Percentiles rank a stretch among this genome's conserved stretches.
phyloP scores from a whole-genome alignment of 2,329 filamentous ascomycete species.

The Talaromyces pinophilus region DNA sequence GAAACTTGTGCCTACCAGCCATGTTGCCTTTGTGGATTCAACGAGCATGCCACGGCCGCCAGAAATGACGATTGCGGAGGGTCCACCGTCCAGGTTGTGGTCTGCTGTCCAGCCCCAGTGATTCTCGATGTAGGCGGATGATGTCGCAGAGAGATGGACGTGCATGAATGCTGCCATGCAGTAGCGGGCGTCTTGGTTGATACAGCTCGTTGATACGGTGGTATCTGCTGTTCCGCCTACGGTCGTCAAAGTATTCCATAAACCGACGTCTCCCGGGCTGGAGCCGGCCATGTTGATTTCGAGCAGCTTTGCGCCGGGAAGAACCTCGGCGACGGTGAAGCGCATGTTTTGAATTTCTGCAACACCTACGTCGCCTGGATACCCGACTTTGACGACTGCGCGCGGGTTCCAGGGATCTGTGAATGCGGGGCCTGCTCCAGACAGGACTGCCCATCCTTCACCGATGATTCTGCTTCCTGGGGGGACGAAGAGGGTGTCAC shows the following conservation, averaged over 20 bases:
- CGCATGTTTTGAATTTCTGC: constrained; percentile 55
- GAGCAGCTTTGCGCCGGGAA: constrained; percentile 47
- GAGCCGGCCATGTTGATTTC: constrained; percentile 55
- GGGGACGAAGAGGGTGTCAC: constrained; percentile 51
- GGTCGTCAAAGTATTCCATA: constrained; percentile 52
- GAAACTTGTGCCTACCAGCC: constrained; percentile 50
- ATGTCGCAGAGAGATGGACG: constrained; percentile 52
- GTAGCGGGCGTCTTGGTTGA: constrained; percentile 29
- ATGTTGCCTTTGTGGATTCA: constrained; percentile 45
- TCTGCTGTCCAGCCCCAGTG: constrained; percentile 53
- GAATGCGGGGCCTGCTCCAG: constrained; percentile 52
- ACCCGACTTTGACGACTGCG: constrained; percentile 55
- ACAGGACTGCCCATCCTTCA: constrained; percentile 55
- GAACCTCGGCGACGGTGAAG: constrained; percentile 52
- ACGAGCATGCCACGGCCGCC: constrained; percentile 46
- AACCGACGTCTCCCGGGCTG: constrained; percentile 52
- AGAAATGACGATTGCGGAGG: constrained; percentile 34
- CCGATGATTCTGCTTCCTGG: constrained; percentile 55
- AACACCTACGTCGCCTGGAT: constrained; percentile 50
- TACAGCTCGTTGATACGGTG: constrained; percentile 43
- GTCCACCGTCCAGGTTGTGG: constrained; percentile 50
- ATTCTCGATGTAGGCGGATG: constrained; percentile 57
- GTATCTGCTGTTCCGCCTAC: constrained; percentile 50
- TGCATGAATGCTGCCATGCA: constrained; percentile 54
- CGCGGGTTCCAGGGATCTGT: constrained; percentile 45